These are phyloP conservation scores for Suhomyces vadensis DNA, from an alignment of 805 yeast species.

Conservation along the genomic window DNA sequence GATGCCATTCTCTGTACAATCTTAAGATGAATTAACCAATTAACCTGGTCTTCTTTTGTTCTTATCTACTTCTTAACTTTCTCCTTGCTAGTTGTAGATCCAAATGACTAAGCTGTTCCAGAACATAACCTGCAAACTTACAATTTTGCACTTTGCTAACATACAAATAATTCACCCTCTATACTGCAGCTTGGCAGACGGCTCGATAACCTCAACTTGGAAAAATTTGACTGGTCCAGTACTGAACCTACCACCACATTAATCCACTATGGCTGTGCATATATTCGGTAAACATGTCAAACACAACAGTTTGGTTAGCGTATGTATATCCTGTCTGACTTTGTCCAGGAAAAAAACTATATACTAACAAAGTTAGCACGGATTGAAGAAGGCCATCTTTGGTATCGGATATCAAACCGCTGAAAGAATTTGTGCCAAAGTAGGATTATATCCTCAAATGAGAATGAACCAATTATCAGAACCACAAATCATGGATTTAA, in stretches of 20 bases:
- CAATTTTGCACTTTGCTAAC: slow-evolving; percentile 1
- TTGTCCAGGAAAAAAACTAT: too few relatives aligned
- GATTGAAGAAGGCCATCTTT: slow-evolving; percentile 76
- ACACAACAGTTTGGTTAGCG: slow-evolving; percentile 41
- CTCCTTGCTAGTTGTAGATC: not conserved
- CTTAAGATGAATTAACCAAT: too few relatives aligned
- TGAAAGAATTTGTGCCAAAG: slow-evolving; percentile 73
- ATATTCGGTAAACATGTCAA: slow-evolving; percentile 46
- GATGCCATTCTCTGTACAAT: slow-evolving; percentile 13
- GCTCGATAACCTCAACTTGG: not conserved
- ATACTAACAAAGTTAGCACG: slow-evolving; percentile 41
- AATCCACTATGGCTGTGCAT: slow-evolving; percentile 43
- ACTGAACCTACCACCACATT: not conserved
- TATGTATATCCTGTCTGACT: too few relatives aligned
- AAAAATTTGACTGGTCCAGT: slow-evolving; percentile 3
- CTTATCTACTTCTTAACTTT: not conserved
- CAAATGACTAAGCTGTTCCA: too few relatives aligned
- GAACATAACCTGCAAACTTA: slow-evolving; percentile 1
- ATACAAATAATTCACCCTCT: not conserved
- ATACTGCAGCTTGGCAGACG: not conserved
- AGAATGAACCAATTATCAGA: slow-evolving; percentile 91
- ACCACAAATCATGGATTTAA: slow-evolving; percentile 79
- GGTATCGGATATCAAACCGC: slow-evolving; percentile 84
- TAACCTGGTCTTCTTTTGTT: not conserved
- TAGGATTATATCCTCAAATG: slow-evolving; percentile 91